Percentiles rank a stretch among this genome's conserved stretches.
Conservation (phyloP, 164 flowering plant genomes). For the Aristolochia fimbriata region DNA sequence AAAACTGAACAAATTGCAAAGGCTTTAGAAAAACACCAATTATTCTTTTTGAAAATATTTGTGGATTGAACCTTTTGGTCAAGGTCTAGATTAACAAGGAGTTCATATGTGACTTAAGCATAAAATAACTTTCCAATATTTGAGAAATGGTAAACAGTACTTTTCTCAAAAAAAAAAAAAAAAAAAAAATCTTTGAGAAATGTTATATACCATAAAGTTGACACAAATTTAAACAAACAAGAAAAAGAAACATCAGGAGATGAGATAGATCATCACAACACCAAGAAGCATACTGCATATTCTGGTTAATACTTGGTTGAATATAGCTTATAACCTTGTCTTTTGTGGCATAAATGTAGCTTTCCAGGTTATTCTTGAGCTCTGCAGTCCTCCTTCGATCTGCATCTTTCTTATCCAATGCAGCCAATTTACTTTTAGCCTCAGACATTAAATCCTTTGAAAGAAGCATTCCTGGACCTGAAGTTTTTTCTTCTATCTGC, state of each 20-base stretch:
- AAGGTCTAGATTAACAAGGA: no score
- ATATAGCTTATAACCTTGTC: constrained; percentile 54
- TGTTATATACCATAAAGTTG: no score
- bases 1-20: neutral
- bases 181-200: no score
- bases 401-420: constrained; percentile 72
- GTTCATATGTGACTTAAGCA: no score
- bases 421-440: constrained; percentile 61
- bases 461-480: constrained; percentile 65
- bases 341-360: constrained; percentile 80
- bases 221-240: no score
- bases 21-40: neutral
- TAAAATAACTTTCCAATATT: no score
- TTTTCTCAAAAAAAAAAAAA: no score
- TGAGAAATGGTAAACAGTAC: no score
- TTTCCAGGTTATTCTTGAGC: constrained; percentile 86
- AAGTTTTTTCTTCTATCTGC: constrained; percentile 70
- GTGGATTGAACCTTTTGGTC: no score
- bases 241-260: neutral
- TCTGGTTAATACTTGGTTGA: neutral
- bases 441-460: constrained; percentile 60
- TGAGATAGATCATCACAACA: neutral
- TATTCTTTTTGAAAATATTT: no score
- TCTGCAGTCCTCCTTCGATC: constrained; percentile 93
- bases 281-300: neutral